These are phyloP conservation scores for Metarhizium album DNA, from an alignment of 2,329 filamentous ascomycete species.

Conservation along the genomic window DNA sequence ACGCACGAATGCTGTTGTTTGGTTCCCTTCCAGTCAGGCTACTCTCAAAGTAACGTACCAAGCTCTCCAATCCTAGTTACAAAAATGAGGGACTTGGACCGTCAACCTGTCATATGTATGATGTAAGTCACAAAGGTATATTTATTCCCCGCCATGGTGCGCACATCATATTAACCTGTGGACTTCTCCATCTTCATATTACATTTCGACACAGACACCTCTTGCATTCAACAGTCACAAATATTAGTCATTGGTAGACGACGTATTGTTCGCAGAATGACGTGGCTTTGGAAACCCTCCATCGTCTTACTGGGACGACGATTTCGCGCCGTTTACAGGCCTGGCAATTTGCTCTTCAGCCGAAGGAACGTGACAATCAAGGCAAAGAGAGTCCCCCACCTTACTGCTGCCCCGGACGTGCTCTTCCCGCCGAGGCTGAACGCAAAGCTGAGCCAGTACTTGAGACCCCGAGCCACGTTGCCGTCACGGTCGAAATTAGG, in stretches of 20 bases:
- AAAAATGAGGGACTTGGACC: neutral
- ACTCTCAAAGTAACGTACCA: neutral
- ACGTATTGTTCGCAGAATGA: neutral
- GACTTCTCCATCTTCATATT: neutral
- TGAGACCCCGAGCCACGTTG: constrained; percentile 35
- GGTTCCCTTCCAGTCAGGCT: neutral
- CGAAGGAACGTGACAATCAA: constrained; percentile 23
- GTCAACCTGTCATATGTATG: neutral
- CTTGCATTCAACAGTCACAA: neutral
- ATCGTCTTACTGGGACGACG: neutral
- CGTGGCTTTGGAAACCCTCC: neutral
- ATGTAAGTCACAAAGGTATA: no score
- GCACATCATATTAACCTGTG: neutral
- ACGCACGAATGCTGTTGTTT: neutral
- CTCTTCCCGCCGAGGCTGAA: constrained; percentile 39
- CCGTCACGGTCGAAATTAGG: constrained; percentile 55
- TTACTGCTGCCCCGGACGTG: constrained; percentile 37
- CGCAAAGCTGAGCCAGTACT: constrained; percentile 44
- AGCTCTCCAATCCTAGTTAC: neutral
- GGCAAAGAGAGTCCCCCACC: constrained; percentile 36
- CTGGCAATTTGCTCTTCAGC: constrained; percentile 24
- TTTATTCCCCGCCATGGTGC: neutral
- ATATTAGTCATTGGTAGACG: neutral
- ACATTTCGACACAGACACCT: neutral
- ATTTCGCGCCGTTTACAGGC: constrained; percentile 15